Conservation (phyloP, 2,329 filamentous ascomycete species). For the Coniochaeta sp. region DNA sequence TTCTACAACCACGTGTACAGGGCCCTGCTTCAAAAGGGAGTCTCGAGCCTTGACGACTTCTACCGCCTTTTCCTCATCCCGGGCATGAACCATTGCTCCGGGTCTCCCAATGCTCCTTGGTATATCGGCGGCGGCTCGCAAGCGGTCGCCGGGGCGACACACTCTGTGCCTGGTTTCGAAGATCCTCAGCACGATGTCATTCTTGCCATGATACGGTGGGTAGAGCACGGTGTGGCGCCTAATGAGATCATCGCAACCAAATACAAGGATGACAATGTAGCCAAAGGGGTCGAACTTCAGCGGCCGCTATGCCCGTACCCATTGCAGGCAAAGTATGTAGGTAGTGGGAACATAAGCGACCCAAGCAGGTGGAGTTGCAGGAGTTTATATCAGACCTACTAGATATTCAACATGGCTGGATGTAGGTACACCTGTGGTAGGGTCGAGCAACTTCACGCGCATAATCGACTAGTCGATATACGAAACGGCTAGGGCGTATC, state of each 20-base stretch:
- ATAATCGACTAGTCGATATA: too few species aligned
- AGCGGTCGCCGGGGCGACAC: slow-evolving; percentile 17
- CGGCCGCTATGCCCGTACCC: slow-evolving; percentile 31
- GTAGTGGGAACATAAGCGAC: slow-evolving; percentile 14
- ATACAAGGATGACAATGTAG: slow-evolving; percentile 10
- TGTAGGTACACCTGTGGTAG: too few species aligned
- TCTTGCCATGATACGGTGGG: slow-evolving; percentile 28
- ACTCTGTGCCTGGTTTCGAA: slow-evolving; percentile 25
- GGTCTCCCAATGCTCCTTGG: slow-evolving; percentile 29
- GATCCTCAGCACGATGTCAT: slow-evolving; percentile 28
- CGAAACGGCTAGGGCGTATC: too few species aligned
- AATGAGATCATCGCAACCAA: slow-evolving; percentile 13
- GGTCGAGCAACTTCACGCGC: too few species aligned
- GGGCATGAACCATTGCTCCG: slow-evolving; percentile 42
- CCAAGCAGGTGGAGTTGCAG: background rate
- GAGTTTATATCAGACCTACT: background rate
- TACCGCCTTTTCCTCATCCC: slow-evolving; percentile 45
- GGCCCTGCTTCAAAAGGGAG: slow-evolving; percentile 27
- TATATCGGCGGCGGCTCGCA: slow-evolving; percentile 26
- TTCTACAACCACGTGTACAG: slow-evolving; percentile 34
- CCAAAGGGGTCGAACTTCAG: slow-evolving; percentile 26
- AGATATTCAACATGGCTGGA: too few species aligned
- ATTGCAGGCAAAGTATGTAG: slow-evolving; percentile 20
- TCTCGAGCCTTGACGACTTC: slow-evolving; percentile 30
- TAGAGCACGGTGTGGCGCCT: slow-evolving; percentile 22